Percentiles rank a stretch among this genome's conserved stretches.
phyloP scores from a whole-genome alignment of 2,329 filamentous ascomycete genomes.

The Pseudogymnoascus sp. region DNA sequence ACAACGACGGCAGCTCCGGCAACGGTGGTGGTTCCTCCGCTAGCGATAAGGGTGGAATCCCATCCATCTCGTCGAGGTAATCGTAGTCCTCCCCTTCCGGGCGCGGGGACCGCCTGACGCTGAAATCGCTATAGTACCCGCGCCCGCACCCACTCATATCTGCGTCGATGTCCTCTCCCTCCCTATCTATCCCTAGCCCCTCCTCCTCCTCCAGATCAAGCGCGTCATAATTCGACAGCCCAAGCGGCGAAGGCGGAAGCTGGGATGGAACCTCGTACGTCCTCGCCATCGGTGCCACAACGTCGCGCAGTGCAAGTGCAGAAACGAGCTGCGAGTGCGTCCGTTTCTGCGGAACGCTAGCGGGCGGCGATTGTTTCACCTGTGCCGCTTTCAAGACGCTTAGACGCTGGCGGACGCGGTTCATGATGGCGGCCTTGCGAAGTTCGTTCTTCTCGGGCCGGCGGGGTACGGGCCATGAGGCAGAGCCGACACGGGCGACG shows the following conservation, averaged over 20 bases:
- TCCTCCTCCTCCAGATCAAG: constrained; percentile 28
- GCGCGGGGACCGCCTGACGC: constrained; percentile 24
- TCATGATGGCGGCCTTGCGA: constrained; percentile 58
- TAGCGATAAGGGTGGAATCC: constrained; percentile 24
- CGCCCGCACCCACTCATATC: neutral
- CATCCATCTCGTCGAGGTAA: constrained; percentile 28
- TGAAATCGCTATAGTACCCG: constrained; percentile 27
- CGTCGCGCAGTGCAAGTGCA: constrained; percentile 20
- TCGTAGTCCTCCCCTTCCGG: constrained; percentile 23
- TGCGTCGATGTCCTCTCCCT: constrained; percentile 17
- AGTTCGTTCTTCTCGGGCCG: constrained; percentile 43
- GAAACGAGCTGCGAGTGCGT: constrained; percentile 17
- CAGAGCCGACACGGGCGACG: constrained; percentile 32
- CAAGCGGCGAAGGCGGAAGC: constrained; percentile 27
- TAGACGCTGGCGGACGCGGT: constrained; percentile 46
- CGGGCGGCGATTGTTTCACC: neutral
- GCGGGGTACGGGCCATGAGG: constrained; percentile 39
- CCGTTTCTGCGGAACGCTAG: neutral
- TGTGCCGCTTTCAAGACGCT: constrained; percentile 21
- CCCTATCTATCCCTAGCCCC: constrained; percentile 9
- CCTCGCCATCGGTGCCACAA: constrained; percentile 22
- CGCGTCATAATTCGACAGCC: constrained; percentile 29
- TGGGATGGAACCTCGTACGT: constrained; percentile 19
- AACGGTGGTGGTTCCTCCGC: constrained; percentile 22
- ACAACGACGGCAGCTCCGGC: constrained; percentile 13